Percentiles rank a stretch among this genome's conserved stretches.
These are phyloP conservation scores for Hypoxylon rubiginosum DNA, from an alignment of 2,329 filamentous ascomycete genomes.

Conservation along the genomic window DNA sequence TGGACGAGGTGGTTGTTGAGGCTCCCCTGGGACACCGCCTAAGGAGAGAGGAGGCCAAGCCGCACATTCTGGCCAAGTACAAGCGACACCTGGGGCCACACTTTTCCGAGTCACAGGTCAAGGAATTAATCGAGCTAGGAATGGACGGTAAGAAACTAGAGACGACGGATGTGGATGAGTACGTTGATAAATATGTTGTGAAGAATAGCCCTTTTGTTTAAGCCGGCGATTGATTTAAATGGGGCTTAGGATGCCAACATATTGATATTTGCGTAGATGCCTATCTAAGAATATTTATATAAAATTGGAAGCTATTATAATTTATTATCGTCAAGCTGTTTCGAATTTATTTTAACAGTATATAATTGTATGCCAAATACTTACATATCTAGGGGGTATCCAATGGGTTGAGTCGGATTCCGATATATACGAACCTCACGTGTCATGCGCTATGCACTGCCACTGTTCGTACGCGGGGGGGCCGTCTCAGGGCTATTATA, in stretches of 20 bases:
- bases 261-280: not conserved
- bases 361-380: not conserved
- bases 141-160: constrained; percentile 82
- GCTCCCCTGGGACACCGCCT: constrained; percentile 93
- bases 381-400: constrained; percentile 2
- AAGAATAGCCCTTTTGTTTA: constrained; percentile 73
- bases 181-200: constrained; percentile 78
- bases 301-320: not conserved
- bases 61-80: constrained; percentile 95
- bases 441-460: constrained; percentile 19
- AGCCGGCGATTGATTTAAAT: constrained; percentile 22
- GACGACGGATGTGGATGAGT: constrained; percentile 87
- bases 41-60: constrained; percentile 95
- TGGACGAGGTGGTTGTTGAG: constrained; percentile 93
- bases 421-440: not conserved
- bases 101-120: constrained; percentile 80
- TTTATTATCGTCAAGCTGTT: not conserved
- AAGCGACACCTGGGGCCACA: constrained; percentile 90
- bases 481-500: not conserved
- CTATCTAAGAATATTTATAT: not conserved
- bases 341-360: not conserved
- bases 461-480: not conserved
- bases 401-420: not conserved
- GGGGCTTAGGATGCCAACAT: not conserved
- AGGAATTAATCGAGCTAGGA: constrained; percentile 85